Evolutionary conservation across 257 asterid genomes (phyloP).

Genomic region (Nicotiana otophora): DNA sequence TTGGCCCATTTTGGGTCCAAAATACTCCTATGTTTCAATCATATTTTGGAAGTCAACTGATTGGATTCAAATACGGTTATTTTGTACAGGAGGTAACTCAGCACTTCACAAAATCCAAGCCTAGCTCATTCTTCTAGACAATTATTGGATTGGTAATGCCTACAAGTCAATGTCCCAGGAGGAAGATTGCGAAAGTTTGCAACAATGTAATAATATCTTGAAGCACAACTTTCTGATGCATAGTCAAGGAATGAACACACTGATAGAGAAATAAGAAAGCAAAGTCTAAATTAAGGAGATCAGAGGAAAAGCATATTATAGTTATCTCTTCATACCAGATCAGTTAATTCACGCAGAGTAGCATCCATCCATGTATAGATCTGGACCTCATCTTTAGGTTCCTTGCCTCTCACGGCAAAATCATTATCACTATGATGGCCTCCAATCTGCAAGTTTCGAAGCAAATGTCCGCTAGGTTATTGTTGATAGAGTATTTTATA

Average conservation of each 20-base stretch:
- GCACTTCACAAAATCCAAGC: not conserved
- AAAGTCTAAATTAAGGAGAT: not conserved
- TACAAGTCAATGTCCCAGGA: not conserved
- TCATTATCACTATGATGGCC: slow-evolving; percentile 75
- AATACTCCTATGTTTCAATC: not conserved
- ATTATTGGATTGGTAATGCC: not conserved
- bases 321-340: slow-evolving; percentile 56
- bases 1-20: not conserved
- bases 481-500: not conserved
- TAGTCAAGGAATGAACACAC: not conserved
- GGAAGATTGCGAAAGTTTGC: not conserved
- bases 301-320: not conserved
- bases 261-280: not conserved
- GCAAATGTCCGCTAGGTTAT: not conserved
- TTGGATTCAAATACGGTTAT: not conserved
- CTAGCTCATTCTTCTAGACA: not conserved
- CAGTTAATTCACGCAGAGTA: slow-evolving; percentile 91
- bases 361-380: slow-evolving; percentile 99
- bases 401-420: slow-evolving; percentile 96
- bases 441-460: slow-evolving; percentile 50
- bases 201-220: not conserved
- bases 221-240: not conserved
- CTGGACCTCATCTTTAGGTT: slow-evolving; percentile 98
- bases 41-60: not conserved
- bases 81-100: too few species aligned